A percentile compares a stretch with the other conserved stretches of the same genome.
Conservation (phyloP, 116 monocot species). For the Posidonia oceanica region DNA sequence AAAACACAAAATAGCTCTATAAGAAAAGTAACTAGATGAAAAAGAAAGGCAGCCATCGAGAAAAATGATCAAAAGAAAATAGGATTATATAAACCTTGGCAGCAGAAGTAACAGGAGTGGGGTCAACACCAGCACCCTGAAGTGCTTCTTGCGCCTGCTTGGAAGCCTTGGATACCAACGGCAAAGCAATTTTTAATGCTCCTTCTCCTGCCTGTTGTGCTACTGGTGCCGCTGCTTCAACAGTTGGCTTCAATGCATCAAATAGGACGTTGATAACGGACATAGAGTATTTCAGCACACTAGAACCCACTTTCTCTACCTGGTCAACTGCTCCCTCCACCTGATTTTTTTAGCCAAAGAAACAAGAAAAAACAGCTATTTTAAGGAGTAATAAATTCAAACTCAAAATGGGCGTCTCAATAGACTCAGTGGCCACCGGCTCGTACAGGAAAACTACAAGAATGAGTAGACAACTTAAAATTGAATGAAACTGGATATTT, state of each 20-base stretch:
- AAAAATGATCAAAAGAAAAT: background rate
- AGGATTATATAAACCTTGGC: constrained; percentile 33
- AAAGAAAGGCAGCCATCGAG: background rate
- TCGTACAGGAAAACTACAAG: too few relatives aligned
- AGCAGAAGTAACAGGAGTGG: constrained; percentile 49
- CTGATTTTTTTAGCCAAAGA: constrained; percentile 10
- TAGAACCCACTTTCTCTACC: constrained; percentile 39
- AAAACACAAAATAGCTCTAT: too few relatives aligned
- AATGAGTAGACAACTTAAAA: too few relatives aligned
- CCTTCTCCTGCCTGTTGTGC: constrained; percentile 49
- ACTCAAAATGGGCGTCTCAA: background rate
- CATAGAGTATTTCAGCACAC: constrained; percentile 28
- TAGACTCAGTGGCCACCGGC: too few relatives aligned
- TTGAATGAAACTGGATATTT: too few relatives aligned
- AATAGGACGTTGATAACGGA: constrained; percentile 32
- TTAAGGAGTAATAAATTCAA: background rate
- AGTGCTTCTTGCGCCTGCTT: constrained; percentile 71
- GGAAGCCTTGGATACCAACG: constrained; percentile 60
- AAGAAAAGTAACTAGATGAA: background rate
- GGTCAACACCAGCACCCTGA: constrained; percentile 66
- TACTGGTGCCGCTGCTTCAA: constrained; percentile 52
- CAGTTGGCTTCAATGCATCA: constrained; percentile 55
- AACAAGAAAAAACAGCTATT: background rate
- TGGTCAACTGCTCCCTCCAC: constrained; percentile 61
- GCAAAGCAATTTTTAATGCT: constrained; percentile 58